Evolutionary conservation across 768 basidiomycete species (phyloP).

Genomic region (Mycena sanguinolenta): DNA sequence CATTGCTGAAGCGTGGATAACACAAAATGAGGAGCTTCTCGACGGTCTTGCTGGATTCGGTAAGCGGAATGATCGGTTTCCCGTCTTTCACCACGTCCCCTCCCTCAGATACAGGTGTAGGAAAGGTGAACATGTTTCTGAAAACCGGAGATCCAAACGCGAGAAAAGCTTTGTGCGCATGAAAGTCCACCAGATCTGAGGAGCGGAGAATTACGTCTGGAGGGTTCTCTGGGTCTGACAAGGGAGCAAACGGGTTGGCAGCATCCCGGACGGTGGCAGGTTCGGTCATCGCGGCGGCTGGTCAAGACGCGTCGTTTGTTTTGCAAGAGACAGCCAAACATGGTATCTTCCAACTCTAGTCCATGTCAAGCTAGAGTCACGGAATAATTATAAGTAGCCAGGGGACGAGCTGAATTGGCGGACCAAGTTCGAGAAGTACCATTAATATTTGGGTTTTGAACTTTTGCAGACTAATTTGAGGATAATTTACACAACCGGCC

Average conservation of each 20-base stretch:
- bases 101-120: conserved; percentile 39
- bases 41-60: conserved; percentile 49
- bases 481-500: no score
- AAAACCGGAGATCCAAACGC: conserved; percentile 56
- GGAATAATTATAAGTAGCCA: no score
- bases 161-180: conserved; percentile 57
- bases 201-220: conserved; percentile 55
- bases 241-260: conserved; percentile 25
- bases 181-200: conserved; percentile 51
- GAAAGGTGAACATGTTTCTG: conserved; percentile 44
- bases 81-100: conserved; percentile 45
- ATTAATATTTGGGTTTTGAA: no score
- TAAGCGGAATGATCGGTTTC: conserved; percentile 46
- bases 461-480: no score
- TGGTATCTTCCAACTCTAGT: not conserved
- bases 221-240: conserved; percentile 39
- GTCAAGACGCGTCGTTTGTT: not conserved
- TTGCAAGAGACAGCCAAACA: no score
- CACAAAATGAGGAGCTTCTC: conserved; percentile 51
- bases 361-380: no score
- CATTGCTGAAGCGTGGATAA: conserved; percentile 45
- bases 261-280: conserved; percentile 12
- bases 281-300: no score
- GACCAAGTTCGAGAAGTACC: no score
- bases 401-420: no score